These are phyloP conservation scores for Rhodotorula sp. DNA, from an alignment of 1,284 basidiomycete species.

Conservation along the genomic window DNA sequence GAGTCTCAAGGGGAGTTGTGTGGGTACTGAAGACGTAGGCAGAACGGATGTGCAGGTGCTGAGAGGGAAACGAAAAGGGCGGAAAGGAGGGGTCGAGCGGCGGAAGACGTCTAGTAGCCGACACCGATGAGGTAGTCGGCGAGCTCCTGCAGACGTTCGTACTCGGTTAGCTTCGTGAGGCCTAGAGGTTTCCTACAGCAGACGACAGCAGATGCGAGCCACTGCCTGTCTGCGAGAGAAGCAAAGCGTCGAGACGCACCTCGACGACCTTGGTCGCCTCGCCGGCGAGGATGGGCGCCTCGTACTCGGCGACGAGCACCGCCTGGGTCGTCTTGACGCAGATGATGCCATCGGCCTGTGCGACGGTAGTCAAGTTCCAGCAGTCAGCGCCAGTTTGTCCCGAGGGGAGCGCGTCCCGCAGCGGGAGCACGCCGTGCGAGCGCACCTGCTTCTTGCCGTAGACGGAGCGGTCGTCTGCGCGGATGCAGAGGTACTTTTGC, in stretches of 20 bases:
- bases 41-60: not conserved
- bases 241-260: slow-evolving; percentile 39
- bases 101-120: slow-evolving; percentile 48
- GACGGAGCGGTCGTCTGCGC: slow-evolving; percentile 63
- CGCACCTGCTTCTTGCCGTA: slow-evolving; percentile 80
- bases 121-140: slow-evolving; percentile 77
- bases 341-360: slow-evolving; percentile 74
- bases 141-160: slow-evolving; percentile 50
- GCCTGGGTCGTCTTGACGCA: slow-evolving; percentile 87
- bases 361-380: not conserved
- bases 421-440: slow-evolving; percentile 22
- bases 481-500: slow-evolving; percentile 77
- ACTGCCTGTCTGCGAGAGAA: not conserved
- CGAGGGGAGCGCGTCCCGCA: not conserved
- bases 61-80: not conserved
- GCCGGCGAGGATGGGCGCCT: slow-evolving; percentile 62
- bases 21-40: too few species aligned
- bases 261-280: slow-evolving; percentile 76
- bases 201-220: not conserved
- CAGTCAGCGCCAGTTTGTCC: not conserved
- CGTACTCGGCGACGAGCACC: slow-evolving; percentile 78
- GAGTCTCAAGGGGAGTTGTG: not conserved
- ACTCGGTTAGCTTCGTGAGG: too few species aligned
- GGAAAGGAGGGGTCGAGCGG: not conserved
- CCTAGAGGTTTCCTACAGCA: not conserved